Percentiles rank a stretch among this genome's conserved stretches.
Evolutionary conservation across 2,329 filamentous ascomycete species (phyloP).

Genomic region (Diaporthe longicolla): DNA sequence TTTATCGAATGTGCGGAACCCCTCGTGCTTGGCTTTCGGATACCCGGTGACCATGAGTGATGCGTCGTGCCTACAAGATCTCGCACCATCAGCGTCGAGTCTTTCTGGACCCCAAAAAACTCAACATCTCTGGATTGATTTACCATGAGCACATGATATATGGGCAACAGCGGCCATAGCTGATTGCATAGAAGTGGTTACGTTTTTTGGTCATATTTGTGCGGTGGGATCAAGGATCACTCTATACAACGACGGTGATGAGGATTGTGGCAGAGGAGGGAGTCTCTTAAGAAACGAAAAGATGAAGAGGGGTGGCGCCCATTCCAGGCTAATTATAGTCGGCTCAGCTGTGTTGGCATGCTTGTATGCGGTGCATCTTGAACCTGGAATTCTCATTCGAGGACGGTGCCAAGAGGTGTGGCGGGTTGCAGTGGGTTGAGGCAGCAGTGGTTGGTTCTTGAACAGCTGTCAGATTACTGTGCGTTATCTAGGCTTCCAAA

Average conservation of each 20-base stretch:
- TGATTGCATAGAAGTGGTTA: not conserved
- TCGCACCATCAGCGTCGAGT: not conserved
- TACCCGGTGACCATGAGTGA: not conserved
- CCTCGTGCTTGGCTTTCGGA: not conserved
- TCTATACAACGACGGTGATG: not conserved
- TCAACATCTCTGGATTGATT: not conserved
- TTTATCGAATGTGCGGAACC: not conserved
- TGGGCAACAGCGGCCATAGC: not conserved
- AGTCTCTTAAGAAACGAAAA: no score
- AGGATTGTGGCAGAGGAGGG: no score
- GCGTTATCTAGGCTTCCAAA: no score
- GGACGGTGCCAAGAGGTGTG: constrained; percentile 3
- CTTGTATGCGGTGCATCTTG: not conserved
- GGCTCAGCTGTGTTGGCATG: not conserved
- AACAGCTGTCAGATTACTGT: no score
- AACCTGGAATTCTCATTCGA: not conserved
- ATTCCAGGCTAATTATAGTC: not conserved
- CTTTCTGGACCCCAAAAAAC: no score
- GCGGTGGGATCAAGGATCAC: not conserved
- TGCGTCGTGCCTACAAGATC: not conserved
- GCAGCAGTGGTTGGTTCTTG: not conserved
- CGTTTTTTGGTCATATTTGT: no score
- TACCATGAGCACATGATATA: not conserved
- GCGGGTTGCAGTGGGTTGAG: not conserved
- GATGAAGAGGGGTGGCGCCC: no score